Conservation (phyloP, 805 yeast species). For the Nadsonia fulvescens region DNA sequence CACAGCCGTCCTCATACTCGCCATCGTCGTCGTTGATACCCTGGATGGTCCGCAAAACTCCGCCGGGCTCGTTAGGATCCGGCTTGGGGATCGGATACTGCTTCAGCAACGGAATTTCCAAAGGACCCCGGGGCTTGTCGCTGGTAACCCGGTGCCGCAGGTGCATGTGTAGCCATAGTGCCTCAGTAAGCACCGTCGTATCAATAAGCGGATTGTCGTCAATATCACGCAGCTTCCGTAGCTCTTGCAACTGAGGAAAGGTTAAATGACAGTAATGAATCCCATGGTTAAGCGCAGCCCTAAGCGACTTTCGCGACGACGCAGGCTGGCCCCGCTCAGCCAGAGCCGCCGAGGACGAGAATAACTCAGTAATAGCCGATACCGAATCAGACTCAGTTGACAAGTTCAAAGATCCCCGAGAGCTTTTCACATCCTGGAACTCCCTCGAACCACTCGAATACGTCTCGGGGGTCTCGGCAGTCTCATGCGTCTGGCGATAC, state of each 20-base stretch:
- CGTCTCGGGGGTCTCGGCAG: background rate
- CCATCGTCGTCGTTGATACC: constrained; percentile 10
- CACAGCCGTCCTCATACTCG: constrained; percentile 2
- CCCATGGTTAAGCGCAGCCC: constrained; percentile 22
- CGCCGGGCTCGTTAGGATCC: constrained; percentile 2
- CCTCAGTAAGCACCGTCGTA: constrained; percentile 24
- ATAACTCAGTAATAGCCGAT: constrained; percentile 1
- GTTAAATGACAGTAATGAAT: constrained; percentile 31
- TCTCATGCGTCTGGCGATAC: constrained; percentile 17
- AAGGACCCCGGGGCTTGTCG: constrained; percentile 12
- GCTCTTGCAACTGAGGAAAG: constrained; percentile 27
- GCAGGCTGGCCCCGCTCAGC: no score
- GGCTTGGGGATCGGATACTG: constrained; percentile 18
- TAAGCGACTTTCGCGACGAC: constrained; percentile 2
- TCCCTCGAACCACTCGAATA: constrained; percentile 1
- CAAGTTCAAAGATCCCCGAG: no score
- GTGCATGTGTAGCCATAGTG: constrained; percentile 31
- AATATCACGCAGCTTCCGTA: constrained; percentile 23
- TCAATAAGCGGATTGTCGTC: constrained; percentile 23
- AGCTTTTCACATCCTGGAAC: background rate
- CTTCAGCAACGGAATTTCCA: constrained; percentile 17
- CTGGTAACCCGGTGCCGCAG: constrained; percentile 23
- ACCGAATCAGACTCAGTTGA: background rate
- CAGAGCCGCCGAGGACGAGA: no score
- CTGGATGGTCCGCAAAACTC: constrained; percentile 6